A percentile compares a stretch with the other conserved stretches of the same genome.
phyloP scores from a whole-genome alignment of 129 eudicot species.

The Silybum marianum region DNA sequence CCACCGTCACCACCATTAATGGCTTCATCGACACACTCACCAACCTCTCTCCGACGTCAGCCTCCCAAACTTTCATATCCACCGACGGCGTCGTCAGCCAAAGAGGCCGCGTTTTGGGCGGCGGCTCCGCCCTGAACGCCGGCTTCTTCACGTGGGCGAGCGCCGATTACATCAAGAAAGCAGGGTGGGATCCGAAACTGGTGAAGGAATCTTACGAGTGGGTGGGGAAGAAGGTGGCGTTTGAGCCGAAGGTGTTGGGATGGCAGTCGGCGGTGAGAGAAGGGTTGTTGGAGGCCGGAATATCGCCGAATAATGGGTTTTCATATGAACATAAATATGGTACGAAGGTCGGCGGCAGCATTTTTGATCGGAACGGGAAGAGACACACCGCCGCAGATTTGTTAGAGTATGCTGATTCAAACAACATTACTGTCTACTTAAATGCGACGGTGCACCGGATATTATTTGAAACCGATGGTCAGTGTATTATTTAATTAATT shows the following conservation, averaged over 20 bases:
- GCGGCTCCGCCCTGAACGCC: conserved; percentile 80
- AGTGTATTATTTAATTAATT: background rate
- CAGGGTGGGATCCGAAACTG: conserved; percentile 50
- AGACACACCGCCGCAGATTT: conserved; percentile 89
- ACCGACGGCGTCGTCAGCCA: conserved; percentile 84
- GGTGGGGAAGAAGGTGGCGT: conserved; percentile 77
- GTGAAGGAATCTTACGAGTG: conserved; percentile 73
- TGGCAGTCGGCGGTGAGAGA: conserved; percentile 84
- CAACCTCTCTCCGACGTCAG: conserved; percentile 56
- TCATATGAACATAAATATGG: conserved; percentile 65
- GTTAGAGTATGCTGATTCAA: conserved; percentile 69
- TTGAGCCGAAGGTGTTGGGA: conserved; percentile 52
- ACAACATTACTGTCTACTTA: conserved; percentile 50
- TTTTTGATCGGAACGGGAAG: conserved; percentile 62
- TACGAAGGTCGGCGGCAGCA: conserved; percentile 81
- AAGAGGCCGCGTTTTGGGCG: conserved; percentile 80
- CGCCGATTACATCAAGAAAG: conserved; percentile 32
- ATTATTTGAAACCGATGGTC: conserved; percentile 51
- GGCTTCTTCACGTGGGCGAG: conserved; percentile 80
- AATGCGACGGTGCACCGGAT: conserved; percentile 69
- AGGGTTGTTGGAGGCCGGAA: conserved; percentile 75
- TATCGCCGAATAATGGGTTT: conserved; percentile 61
- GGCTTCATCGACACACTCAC: conserved; percentile 53
- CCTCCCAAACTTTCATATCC: conserved; percentile 72
- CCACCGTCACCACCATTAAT: conserved; percentile 41